Conservation (phyloP, 352 stramenopile genomes). For the Globisporangium parvum region DNA sequence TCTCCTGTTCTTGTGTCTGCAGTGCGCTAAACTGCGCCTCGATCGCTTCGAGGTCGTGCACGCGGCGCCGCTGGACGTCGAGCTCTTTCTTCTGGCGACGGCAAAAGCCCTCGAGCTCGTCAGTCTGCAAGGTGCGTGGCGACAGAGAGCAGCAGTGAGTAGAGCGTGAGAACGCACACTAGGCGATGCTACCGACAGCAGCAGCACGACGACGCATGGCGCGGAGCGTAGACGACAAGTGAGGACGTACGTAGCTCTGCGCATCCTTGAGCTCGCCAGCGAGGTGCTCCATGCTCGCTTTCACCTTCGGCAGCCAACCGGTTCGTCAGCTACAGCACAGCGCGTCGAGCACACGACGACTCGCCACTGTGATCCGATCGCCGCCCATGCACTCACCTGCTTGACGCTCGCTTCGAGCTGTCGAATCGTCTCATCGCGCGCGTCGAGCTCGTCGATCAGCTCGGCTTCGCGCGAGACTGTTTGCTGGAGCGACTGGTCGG, state of each 20-base stretch:
- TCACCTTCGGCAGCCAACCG: slow-evolving; percentile 13
- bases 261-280: slow-evolving; percentile 43
- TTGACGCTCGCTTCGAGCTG: slow-evolving; percentile 22
- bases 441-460: slow-evolving; percentile 19
- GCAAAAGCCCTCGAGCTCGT: background rate
- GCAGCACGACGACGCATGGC: background rate
- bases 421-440: slow-evolving; percentile 19
- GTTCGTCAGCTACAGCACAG: no score
- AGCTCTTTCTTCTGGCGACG: slow-evolving; percentile 32
- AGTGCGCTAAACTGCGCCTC: slow-evolving; percentile 28
- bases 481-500: slow-evolving; percentile 17
- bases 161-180: background rate
- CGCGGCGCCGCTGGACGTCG: slow-evolving; percentile 23
- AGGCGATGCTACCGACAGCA: no score
- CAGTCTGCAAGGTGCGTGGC: background rate
- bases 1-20: slow-evolving; percentile 31
- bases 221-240: background rate
- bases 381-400: slow-evolving; percentile 15
- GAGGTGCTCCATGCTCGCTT: slow-evolving; percentile 34
- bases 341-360: no score
- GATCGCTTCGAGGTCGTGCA: slow-evolving; percentile 22
- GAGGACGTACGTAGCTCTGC: slow-evolving; percentile 35
- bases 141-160: background rate
- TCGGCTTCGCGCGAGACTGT: slow-evolving; percentile 24
- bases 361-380: no score